Conservation (phyloP, 2,329 filamentous ascomycete genomes). For the Graphilbum fragrans region DNA sequence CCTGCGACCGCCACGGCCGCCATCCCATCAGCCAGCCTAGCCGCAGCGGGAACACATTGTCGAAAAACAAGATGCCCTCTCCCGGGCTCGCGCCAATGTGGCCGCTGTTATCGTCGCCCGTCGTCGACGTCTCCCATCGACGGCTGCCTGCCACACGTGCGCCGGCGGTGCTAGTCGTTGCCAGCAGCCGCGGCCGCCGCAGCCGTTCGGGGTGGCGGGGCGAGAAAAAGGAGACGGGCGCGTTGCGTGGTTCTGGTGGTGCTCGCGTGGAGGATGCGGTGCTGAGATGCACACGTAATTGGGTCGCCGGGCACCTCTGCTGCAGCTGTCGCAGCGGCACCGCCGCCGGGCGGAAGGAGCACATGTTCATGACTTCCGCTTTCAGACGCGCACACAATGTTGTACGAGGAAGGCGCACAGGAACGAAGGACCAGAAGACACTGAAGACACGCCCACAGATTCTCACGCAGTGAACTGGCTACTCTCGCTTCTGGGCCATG, state of each 20-base stretch:
- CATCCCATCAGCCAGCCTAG: slow-evolving; percentile 37
- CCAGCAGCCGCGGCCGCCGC: background rate
- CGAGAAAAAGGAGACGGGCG: background rate
- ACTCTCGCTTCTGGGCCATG: too few relatives aligned
- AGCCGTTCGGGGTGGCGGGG: background rate
- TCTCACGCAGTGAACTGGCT: too few relatives aligned
- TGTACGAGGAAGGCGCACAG: too few relatives aligned
- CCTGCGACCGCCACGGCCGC: slow-evolving; percentile 28
- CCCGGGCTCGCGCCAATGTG: slow-evolving; percentile 68
- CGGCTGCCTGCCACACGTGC: slow-evolving; percentile 4
- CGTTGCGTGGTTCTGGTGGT: background rate
- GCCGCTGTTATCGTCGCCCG: slow-evolving; percentile 56
- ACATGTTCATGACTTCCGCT: slow-evolving; percentile 3
- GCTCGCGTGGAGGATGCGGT: background rate
- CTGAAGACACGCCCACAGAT: too few relatives aligned
- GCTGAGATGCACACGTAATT: background rate
- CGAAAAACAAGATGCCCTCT: slow-evolving; percentile 80
- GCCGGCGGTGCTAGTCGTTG: background rate
- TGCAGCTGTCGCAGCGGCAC: slow-evolving; percentile 2
- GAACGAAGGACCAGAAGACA: too few relatives aligned
- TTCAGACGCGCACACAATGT: too few relatives aligned
- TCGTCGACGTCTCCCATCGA: slow-evolving; percentile 30
- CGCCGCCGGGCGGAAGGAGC: slow-evolving; percentile 6
- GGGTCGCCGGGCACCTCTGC: background rate
- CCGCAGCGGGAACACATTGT: slow-evolving; percentile 78